A percentile compares a stretch with the other conserved stretches of the same genome.
phyloP scores from a whole-genome alignment of 768 basidiomycete species.

The Phylloporus sp. region DNA sequence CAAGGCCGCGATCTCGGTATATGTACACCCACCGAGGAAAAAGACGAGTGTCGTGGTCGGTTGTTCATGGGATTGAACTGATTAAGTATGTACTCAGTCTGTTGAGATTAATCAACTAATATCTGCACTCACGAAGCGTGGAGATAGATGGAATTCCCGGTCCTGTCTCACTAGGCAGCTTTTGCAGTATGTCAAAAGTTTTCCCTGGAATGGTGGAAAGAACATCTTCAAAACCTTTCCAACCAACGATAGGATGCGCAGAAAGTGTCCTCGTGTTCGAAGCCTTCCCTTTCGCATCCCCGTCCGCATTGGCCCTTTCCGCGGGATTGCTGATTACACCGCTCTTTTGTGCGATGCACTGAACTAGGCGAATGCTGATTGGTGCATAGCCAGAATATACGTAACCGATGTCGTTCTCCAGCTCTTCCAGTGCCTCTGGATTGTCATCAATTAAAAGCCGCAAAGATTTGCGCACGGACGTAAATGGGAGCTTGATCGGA shows the following conservation, averaged over 20 bases:
- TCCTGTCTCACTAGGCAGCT: conserved; percentile 29
- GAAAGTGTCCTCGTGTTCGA: conserved; percentile 51
- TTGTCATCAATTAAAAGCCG: conserved; percentile 90
- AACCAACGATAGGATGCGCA: conserved; percentile 91
- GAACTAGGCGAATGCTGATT: conserved; percentile 85
- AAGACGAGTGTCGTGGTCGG: conserved; percentile 87
- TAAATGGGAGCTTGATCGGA: conserved; percentile 65
- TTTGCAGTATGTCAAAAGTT: conserved; percentile 74
- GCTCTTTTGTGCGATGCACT: conserved; percentile 89
- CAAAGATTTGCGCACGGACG: conserved; percentile 71
- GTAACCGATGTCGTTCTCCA: conserved; percentile 93
- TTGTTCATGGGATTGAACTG: conserved; percentile 53
- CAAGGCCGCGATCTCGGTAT: conserved; percentile 93
- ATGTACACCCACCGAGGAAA: conserved; percentile 96
- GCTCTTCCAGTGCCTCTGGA: conserved; percentile 69
- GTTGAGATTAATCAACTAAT: not conserved
- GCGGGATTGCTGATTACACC: conserved; percentile 81
- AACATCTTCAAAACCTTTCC: conserved; percentile 97
- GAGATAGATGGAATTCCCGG: conserved; percentile 26
- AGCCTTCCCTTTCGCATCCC: conserved; percentile 38
- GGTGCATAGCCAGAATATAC: conserved; percentile 98
- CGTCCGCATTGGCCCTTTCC: conserved; percentile 44
- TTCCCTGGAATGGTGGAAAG: conserved; percentile 78
- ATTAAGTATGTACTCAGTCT: not conserved
- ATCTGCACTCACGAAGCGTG: conserved; percentile 33